A percentile compares a stretch with the other conserved stretches of the same genome.
Conservation (phyloP, 768 basidiomycete species). For the Mycena vitilis region DNA sequence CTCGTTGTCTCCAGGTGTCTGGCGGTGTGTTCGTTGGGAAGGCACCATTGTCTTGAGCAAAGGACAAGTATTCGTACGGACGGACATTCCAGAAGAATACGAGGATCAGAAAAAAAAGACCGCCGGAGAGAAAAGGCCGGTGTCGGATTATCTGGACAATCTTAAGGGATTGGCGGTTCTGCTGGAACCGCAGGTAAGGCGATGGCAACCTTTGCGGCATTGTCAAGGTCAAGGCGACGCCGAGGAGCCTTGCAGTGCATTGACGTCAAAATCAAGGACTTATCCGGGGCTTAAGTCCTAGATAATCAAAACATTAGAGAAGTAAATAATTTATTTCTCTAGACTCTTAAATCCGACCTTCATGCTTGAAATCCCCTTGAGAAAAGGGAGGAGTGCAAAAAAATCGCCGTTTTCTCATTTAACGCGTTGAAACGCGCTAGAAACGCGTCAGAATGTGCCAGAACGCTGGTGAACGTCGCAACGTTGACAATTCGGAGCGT, state of each 20-base stretch:
- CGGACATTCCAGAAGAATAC: constrained; percentile 3
- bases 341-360: too few species aligned
- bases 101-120: constrained; percentile 5
- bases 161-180: background rate
- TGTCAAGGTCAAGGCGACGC: too few species aligned
- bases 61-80: constrained; percentile 7
- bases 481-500: too few species aligned
- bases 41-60: background rate
- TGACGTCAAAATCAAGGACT: background rate
- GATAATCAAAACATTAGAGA: background rate
- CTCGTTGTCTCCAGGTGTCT: constrained; percentile 62
- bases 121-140: constrained; percentile 23
- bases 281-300: background rate
- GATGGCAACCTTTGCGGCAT: too few species aligned
- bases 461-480: too few species aligned
- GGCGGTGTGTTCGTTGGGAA: constrained; percentile 38
- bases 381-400: too few species aligned
- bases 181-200: background rate
- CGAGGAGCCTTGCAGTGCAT: too few species aligned
- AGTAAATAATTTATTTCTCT: background rate
- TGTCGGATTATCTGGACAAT: constrained; percentile 20
- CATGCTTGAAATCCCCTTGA: too few species aligned
- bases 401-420: too few species aligned
- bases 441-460: too few species aligned
- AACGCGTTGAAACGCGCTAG: too few species aligned